Conservation (phyloP, 495 filamentous ascomycete genomes). For the Hypoxylon lenormandii region DNA sequence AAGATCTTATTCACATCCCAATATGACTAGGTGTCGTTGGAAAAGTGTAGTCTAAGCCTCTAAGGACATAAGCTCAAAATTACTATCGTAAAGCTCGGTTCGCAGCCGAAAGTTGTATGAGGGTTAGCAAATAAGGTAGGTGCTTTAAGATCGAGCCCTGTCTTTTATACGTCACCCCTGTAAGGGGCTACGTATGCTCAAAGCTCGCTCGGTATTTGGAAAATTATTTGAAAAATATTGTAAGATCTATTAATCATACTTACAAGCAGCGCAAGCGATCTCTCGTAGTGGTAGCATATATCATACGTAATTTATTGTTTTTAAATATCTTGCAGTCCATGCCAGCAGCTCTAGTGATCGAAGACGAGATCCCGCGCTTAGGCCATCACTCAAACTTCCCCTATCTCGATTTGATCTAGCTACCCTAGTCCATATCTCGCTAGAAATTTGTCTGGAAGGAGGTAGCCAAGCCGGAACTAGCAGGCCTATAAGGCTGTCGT, state of each 20-base stretch:
- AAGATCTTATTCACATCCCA: too few relatives aligned
- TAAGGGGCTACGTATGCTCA: conserved; percentile 18
- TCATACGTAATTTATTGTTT: too few relatives aligned
- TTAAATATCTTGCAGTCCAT: background rate
- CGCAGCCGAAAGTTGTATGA: conserved; percentile 2
- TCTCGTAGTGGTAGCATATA: too few relatives aligned
- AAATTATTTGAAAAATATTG: background rate
- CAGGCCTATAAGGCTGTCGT: background rate
- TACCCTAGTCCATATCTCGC: conserved; percentile 1
- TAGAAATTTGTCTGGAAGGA: conserved; percentile 16
- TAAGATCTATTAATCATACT: background rate
- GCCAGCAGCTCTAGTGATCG: background rate
- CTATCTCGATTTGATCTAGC: too few relatives aligned
- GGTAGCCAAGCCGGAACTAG: background rate
- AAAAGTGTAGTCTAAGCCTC: background rate
- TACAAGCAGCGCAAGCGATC: too few relatives aligned
- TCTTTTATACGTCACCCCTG: background rate
- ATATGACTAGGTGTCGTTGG: too few relatives aligned
- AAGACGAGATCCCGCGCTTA: background rate
- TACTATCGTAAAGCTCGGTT: conserved; percentile 6
- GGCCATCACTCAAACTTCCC: background rate
- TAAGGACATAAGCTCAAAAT: background rate
- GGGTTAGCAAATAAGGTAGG: conserved; percentile 1
- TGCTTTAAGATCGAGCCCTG: background rate
- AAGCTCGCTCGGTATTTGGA: conserved; percentile 1